Evolutionary conservation across 2,329 filamentous ascomycete species (phyloP).

Genomic region (Xylaria digitata): DNA sequence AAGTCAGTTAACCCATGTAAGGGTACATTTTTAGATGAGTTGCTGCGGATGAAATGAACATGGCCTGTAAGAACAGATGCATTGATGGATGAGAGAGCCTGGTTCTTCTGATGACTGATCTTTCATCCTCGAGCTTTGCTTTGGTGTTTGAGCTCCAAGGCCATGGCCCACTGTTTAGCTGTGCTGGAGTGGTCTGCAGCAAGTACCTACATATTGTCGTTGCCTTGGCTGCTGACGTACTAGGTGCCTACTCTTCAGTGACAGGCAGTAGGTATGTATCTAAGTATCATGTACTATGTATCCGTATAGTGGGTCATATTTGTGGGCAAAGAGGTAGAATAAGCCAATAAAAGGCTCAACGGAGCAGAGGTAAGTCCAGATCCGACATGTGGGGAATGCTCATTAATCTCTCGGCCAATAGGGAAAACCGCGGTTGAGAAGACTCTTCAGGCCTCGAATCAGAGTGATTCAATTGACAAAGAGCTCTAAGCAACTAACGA

Average conservation of each 20-base stretch:
- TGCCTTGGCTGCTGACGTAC: slow-evolving; percentile 28
- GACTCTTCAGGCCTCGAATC: slow-evolving; percentile 32
- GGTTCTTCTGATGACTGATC: slow-evolving; percentile 9
- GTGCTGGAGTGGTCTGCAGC: not conserved
- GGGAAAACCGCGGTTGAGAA: slow-evolving; percentile 29
- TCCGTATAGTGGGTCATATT: no score
- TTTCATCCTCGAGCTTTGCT: slow-evolving; percentile 10
- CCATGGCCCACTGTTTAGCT: not conserved
- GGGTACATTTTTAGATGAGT: not conserved
- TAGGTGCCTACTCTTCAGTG: no score
- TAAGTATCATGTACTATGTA: no score
- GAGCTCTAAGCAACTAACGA: slow-evolving; percentile 11
- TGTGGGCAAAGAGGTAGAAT: no score
- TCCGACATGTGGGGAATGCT: slow-evolving; percentile 20
- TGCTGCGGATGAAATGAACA: slow-evolving; percentile 5
- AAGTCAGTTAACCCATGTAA: not conserved
- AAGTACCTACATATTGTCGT: not conserved
- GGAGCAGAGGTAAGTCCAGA: slow-evolving; percentile 35
- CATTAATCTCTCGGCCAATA: slow-evolving; percentile 10
- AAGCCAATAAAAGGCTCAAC: not conserved
- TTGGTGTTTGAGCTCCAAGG: not conserved
- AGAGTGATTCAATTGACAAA: slow-evolving; percentile 34
- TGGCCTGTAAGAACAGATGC: slow-evolving; percentile 1
- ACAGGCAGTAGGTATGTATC: not conserved
- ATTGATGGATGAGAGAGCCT: slow-evolving; percentile 17